Evolutionary conservation across 192 early-diverging fungal species (phyloP), one percentile per base, ranked within the genome.

Genomic region (Coemansia sp.): DNA sequence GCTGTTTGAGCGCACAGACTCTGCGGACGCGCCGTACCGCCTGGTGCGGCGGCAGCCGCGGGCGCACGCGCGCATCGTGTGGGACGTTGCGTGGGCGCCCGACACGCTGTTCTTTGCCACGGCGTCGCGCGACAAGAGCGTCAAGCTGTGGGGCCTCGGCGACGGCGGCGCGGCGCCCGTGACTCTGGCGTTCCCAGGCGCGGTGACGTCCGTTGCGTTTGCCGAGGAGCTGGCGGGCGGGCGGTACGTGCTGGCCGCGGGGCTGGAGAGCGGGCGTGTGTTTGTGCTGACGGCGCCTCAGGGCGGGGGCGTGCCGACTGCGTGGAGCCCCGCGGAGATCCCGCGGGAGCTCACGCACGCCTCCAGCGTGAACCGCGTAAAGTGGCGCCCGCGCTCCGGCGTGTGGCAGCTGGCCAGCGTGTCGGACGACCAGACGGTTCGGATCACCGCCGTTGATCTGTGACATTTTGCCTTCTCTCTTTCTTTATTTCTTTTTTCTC

Each of bases 1-100:
- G 0, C 54, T 98, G 42, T 95, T 85, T 71, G 85, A 86, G 51
- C 74, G 75, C n/a, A 28, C 18, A 11, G 71, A 56, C 19, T 44
- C 57, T 12, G 51, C 32, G 10, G 56, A 65, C 25, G 44, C n/a
- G 1, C 77, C 80, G 4, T 95, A 89, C 71, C 75, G 69, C 40
- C 65, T 91, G 21, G 63, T 81, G 2, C 60, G 47, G 3, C 60
- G 62, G 21, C 84, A 85, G 28, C 67, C 80, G 44, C 91, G 91
- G 71, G 89, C 94, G 16, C 96, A 98, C 70, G 84, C 92, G 0
- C 86, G 96, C 53, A 95, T 98, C 49, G 86, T 98, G 18, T 98
- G 96, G 96, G 87, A 90, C 64, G 87, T 85, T 29, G 77, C 86
- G 4, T 98, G 93, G 93, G 81, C 83, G 33, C 83, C 80, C 22